Percentiles rank a stretch among this genome's conserved stretches.
These are phyloP conservation scores for Flaveria linearis DNA, from an alignment of 129 eudicot genomes.

Conservation along the genomic window DNA sequence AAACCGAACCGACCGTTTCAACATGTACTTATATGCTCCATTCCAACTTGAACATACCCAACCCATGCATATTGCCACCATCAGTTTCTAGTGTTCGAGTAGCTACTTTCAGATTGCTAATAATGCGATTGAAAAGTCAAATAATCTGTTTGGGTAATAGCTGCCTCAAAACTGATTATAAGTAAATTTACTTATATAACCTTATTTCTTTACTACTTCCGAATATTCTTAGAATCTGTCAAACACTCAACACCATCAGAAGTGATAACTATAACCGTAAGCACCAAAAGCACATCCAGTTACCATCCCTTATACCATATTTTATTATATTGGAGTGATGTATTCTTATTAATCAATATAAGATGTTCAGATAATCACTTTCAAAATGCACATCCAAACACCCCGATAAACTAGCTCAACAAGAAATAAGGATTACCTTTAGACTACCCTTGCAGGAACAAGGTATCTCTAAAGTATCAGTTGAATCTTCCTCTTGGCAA, in stretches of 20 bases:
- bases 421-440: constrained; percentile 48
- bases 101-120: no score
- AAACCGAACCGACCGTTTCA: neutral
- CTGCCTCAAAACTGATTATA: no score
- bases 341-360: neutral
- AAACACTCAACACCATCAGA: constrained; percentile 1
- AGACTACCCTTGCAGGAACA: constrained; percentile 95
- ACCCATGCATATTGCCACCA: no score
- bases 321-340: neutral
- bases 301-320: neutral
- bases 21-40: no score
- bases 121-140: no score
- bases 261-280: neutral
- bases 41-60: no score
- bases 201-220: neutral
- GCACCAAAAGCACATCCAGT: neutral
- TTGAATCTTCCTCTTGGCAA: constrained; percentile 92
- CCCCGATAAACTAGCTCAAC: neutral
- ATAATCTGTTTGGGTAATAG: no score
- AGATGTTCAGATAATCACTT: neutral
- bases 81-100: no score
- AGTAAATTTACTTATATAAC: no score
- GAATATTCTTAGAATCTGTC: neutral
- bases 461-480: constrained; percentile 66
- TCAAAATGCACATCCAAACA: neutral